Base-by-base conservation (phyloP, 768 basidiomycete genomes). In the Russula dissimulans region DNA sequence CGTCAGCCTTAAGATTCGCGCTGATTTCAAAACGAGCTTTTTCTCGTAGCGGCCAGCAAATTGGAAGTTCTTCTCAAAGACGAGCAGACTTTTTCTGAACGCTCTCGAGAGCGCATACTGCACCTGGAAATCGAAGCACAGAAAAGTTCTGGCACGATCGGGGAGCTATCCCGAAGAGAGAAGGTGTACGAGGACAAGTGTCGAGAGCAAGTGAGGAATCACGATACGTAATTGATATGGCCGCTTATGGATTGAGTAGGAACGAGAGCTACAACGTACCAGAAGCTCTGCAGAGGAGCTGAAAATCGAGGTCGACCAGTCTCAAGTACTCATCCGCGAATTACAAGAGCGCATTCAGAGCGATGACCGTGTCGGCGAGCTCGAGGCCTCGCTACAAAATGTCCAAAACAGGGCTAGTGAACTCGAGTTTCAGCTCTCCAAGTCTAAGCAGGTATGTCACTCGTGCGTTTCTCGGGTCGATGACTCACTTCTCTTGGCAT, bases 341-440 rank as follows among this genome's bases (percentile, higher is more conserved):
- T 72, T 93, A 36, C 83, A 89, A 67, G 90, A 91, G 62, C 87
- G 89, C 64, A 85, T 93, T 22, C 83, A 91, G 70, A 85, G 81
- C 61, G 90, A 93, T 68, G 89, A 92, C 71, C 84, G 87, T 44
- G 83, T 84, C 15, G 90, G 91, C 63, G 78, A 79, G 45, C 72
- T 91, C 29, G 89, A 91, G 69, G 73, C 74, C 47, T 86, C 86
- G 8, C 73, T 93, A 49, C 85, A 85, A 68, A 84, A 90, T 67
- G 85, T 85, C 29, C 88, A 90, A 67, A 83, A 92, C 67, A 85
- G 86, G 56, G 86, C 86, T 5, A 89, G 89, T 60, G 89, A 91
- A 68, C 78, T 92, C 9, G 90, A 91, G 66, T 87, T 90, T 67
- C 88, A 88, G 67, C 74, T 93, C 18, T 83, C 85, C 12, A 89